Conservation (phyloP, 2,329 filamentous ascomycete genomes). For the Apiospora marii region DNA sequence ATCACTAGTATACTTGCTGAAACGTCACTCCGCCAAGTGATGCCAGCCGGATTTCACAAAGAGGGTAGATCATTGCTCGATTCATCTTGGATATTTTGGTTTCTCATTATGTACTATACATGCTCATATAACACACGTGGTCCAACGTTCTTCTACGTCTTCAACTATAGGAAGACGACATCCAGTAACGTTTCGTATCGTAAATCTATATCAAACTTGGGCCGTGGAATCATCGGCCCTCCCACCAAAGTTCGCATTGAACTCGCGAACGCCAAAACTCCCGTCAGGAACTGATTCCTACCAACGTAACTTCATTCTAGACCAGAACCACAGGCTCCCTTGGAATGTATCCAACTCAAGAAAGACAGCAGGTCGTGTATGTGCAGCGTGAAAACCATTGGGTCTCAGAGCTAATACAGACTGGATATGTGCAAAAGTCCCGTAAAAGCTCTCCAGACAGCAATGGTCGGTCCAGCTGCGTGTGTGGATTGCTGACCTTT, state of each 20-base stretch:
- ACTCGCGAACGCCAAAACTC: conserved; percentile 22
- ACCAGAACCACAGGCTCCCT: conserved; percentile 16
- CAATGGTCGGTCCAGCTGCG: neutral
- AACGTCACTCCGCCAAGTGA: neutral
- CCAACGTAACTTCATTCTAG: conserved; percentile 15
- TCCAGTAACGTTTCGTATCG: neutral
- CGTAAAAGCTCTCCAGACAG: neutral
- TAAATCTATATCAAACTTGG: neutral
- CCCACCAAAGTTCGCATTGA: neutral
- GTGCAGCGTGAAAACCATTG: conserved; percentile 6
- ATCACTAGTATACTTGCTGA: neutral
- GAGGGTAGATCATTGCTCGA: neutral
- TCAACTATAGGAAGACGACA: neutral
- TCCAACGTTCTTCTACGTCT: neutral
- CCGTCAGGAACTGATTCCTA: conserved; percentile 15
- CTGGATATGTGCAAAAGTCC: neutral
- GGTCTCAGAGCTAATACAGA: neutral
- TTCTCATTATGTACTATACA: conserved; percentile 5
- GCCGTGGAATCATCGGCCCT: neutral
- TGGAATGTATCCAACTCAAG: conserved; percentile 13
- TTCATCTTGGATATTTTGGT: neutral
- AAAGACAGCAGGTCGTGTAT: neutral
- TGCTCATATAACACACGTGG: conserved; percentile 4
- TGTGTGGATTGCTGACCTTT: conserved; percentile 1
- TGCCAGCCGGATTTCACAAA: neutral